These are phyloP conservation scores for Astrephomene gubernaculifera DNA, from an alignment of 139 green algal genomes.

Conservation along the genomic window DNA sequence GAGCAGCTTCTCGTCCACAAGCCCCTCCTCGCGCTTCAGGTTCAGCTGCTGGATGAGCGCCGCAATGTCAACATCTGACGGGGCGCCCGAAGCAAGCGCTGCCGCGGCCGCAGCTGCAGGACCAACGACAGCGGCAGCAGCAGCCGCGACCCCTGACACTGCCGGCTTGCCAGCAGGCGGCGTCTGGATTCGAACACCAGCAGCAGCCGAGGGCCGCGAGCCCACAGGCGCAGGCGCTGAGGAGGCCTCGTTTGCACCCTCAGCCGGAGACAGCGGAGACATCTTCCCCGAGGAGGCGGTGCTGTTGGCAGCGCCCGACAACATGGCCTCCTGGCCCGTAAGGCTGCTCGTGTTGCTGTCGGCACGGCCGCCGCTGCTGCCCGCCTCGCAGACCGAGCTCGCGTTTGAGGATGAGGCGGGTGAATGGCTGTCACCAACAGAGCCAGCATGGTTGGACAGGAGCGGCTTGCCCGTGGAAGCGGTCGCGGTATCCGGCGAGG, in stretches of 20 bases:
- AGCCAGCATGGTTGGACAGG: background rate
- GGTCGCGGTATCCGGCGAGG: background rate
- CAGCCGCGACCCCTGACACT: no score
- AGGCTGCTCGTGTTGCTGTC: conserved; percentile 26
- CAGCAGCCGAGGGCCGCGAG: background rate
- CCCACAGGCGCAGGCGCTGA: background rate
- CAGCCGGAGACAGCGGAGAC: conserved; percentile 45
- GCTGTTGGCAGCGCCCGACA: background rate
- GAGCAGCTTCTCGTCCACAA: conserved; percentile 65
- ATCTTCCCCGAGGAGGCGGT: conserved; percentile 25
- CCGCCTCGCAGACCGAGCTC: conserved; percentile 36
- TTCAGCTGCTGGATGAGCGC: conserved; percentile 54
- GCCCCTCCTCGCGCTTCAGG: conserved; percentile 53
- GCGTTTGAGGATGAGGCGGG: conserved; percentile 16
- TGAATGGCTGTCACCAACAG: background rate
- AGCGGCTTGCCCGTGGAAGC: background rate
- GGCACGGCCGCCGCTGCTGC: conserved; percentile 2
- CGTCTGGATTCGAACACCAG: no score
- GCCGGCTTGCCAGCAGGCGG: no score
- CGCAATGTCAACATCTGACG: conserved; percentile 52
- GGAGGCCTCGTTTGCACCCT: conserved; percentile 37
- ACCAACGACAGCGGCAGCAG: background rate
- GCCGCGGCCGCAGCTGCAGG: conserved; percentile 13
- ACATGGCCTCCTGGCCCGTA: background rate
- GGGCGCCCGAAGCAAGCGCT: background rate